Evolutionary conservation across 495 filamentous ascomycete species (phyloP).

Genomic region (Margaritispora aquatica): DNA sequence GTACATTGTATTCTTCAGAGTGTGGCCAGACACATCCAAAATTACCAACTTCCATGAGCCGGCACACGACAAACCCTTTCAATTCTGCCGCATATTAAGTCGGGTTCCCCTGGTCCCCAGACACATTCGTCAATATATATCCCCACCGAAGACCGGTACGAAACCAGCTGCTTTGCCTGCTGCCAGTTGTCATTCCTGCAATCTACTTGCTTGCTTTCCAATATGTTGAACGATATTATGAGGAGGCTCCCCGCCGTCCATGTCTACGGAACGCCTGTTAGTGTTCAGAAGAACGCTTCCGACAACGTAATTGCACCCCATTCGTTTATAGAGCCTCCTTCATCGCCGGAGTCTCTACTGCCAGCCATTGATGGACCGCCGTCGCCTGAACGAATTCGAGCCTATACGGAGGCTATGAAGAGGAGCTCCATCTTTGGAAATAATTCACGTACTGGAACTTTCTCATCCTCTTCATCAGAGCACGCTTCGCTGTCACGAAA

Average conservation of each 20-base stretch:
- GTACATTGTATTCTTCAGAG: not conserved
- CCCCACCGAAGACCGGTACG: slow-evolving; percentile 1
- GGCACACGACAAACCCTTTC: slow-evolving; percentile 15
- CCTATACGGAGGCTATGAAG: slow-evolving; percentile 43
- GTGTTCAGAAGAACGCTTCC: not conserved
- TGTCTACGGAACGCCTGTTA: not conserved
- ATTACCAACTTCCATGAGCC: slow-evolving; percentile 12
- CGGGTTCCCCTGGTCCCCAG: slow-evolving; percentile 11
- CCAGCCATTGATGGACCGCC: slow-evolving; percentile 47
- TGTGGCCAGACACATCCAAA: slow-evolving; percentile 6
- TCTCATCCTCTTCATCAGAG: slow-evolving; percentile 21
- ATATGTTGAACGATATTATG: slow-evolving; percentile 16
- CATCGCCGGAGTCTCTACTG: slow-evolving; percentile 26
- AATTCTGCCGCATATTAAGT: slow-evolving; percentile 17
- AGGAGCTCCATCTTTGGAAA: slow-evolving; percentile 32
- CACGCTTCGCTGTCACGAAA: slow-evolving; percentile 33
- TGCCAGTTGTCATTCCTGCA: slow-evolving; percentile 8
- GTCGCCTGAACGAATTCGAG: slow-evolving; percentile 46
- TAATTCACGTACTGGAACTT: slow-evolving; percentile 33
- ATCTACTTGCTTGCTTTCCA: slow-evolving; percentile 8
- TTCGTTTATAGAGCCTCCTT: not conserved
- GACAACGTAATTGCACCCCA: slow-evolving; percentile 6
- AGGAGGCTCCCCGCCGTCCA: slow-evolving; percentile 6
- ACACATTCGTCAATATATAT: slow-evolving; percentile 15
- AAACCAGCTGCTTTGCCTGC: slow-evolving; percentile 4